These are phyloP conservation scores for Bremia lactucae DNA, from an alignment of 352 stramenopile genomes.

Conservation along the genomic window DNA sequence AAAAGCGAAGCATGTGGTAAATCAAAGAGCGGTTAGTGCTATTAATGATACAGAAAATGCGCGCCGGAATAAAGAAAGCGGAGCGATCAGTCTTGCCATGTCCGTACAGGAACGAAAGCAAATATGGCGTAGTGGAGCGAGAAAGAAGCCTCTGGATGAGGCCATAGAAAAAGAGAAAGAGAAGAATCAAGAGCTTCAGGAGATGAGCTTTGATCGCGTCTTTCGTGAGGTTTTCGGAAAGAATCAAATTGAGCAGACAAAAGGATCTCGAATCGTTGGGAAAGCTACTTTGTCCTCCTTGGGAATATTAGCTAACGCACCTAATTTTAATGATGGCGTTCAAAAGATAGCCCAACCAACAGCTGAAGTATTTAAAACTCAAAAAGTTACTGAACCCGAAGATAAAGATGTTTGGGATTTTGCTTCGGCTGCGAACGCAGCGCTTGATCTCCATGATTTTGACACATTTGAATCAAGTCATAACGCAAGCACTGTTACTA, in stretches of 20 bases:
- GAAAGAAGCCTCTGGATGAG: conserved; percentile 13
- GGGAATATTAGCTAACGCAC: neutral
- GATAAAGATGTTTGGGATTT: conserved; percentile 26
- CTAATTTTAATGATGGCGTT: neutral
- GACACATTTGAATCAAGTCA: conserved; percentile 7
- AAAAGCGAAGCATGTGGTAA: conserved; percentile 1
- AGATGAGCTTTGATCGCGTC: conserved; percentile 37
- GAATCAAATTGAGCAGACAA: conserved; percentile 12
- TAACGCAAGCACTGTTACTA: neutral
- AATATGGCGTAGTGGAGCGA: conserved; percentile 16
- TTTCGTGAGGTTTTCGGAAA: conserved; percentile 41
- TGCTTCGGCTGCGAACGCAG: conserved; percentile 14
- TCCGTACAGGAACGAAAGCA: conserved; percentile 20
- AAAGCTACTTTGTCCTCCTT: neutral
- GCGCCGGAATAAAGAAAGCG: conserved; percentile 5
- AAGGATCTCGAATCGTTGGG: conserved; percentile 5
- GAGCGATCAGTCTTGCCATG: conserved; percentile 2
- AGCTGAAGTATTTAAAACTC: conserved; percentile 4
- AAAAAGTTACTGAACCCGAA: conserved; percentile 2
- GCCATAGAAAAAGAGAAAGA: conserved; percentile 11
- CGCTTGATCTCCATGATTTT: conserved; percentile 33
- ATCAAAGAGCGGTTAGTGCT: neutral
- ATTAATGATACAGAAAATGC: neutral
- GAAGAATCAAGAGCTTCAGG: conserved; percentile 23
- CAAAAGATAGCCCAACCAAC: neutral